Evolutionary conservation across 2,329 filamentous ascomycete genomes (phyloP), one percentile per base, ranked within the genome.

Genomic region (Leptographium galeiforme): DNA sequence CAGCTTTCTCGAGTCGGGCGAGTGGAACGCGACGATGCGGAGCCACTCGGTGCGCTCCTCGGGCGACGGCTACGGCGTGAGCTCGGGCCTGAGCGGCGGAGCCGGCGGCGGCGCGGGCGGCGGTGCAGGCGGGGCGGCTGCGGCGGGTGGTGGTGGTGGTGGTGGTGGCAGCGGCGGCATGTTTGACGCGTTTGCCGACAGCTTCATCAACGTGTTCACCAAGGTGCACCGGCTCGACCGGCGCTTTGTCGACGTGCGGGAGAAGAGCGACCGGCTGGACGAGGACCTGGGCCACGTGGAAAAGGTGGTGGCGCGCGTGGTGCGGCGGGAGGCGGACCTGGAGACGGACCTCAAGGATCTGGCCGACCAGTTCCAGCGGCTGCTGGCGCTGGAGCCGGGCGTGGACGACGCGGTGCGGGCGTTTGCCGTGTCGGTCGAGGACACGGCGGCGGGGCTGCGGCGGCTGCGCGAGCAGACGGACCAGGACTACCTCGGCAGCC

Each of bases 11-110:
- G 93, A 98, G 69, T 90, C 85, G 55, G 80, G 78, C 32, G 93
- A 98, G 68, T 98, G 93, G 93, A 97, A 98, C 67, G 86, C 89
- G 38, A 91, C 89, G 48, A 96, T 98, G 90, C 84, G 83, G 62
- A 81, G 81, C 59, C 81, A 89, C 48, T 79, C 84, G 12, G 76
- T 79, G 51, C 78, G 91, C 48, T 13, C 36, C 4, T 78, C 75
- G 16, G 44, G 40, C 56, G 16, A 50, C 57, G 7, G 48, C 55
- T 32, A 53, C 54, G 32, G 50, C 33, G 16, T 13, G 65, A 61
- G 78, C 57, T 10, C 7, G 18, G 41, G 41, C 18, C 8, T 44
- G 41, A 11, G 41, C 60, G 61, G 73, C 61, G 64, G 69, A 61
- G 62, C 68, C 36, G 74, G 25, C 19, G 44, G 44, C 14, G 30